Conservation (phyloP, 2,329 filamentous ascomycete genomes). For the Trichoderma brevicompactum region DNA sequence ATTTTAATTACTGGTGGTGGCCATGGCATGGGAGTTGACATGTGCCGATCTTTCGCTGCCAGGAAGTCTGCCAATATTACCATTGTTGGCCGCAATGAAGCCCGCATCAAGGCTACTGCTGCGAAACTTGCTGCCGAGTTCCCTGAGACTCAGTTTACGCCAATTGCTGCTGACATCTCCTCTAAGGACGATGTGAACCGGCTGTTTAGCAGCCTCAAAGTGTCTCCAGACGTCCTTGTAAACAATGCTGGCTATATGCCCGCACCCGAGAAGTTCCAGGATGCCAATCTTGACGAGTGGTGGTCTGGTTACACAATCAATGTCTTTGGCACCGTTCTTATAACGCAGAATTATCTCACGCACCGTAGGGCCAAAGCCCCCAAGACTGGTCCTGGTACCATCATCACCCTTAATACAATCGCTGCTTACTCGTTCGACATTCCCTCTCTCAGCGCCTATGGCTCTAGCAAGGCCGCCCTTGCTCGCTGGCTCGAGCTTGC, state of each 20-base stretch:
- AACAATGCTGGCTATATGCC: slow-evolving; percentile 7
- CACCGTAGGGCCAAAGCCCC: background rate
- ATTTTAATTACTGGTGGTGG: slow-evolving; percentile 4
- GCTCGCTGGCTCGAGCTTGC: background rate
- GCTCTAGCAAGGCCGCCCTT: slow-evolving; percentile 8
- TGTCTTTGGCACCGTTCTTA: background rate
- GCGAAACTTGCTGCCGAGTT: background rate
- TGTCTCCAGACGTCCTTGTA: background rate
- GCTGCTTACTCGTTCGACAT: slow-evolving; percentile 2
- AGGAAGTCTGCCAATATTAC: background rate
- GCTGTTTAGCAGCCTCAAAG: background rate
- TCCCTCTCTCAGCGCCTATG: background rate
- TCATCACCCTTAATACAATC: slow-evolving; percentile 8
- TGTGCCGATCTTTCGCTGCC: slow-evolving; percentile 1
- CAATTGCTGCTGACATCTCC: background rate
- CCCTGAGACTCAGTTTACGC: background rate
- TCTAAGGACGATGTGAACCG: background rate
- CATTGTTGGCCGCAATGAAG: slow-evolving; percentile 10
- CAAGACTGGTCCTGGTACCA: background rate
- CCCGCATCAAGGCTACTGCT: background rate
- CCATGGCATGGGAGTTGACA: slow-evolving; percentile 3
- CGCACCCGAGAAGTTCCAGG: background rate
- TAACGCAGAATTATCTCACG: background rate
- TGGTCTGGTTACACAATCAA: slow-evolving; percentile 13
- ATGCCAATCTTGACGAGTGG: slow-evolving; percentile 8